These are phyloP conservation scores for Magnolia sinica DNA, from an alignment of 164 flowering plant genomes.

Conservation along the genomic window DNA sequence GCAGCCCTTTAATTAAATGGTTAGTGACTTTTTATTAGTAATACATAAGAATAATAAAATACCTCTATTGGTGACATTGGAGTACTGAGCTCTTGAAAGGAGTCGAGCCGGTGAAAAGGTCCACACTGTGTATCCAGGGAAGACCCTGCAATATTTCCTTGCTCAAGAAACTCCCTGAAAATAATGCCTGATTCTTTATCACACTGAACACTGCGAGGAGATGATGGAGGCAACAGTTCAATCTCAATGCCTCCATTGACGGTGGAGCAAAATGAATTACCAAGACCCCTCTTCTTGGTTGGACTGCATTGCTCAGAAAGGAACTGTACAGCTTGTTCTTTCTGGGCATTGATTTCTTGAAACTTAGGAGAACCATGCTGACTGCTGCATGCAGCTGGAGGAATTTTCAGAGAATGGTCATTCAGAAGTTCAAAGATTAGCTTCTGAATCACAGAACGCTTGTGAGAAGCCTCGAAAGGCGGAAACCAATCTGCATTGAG, in stretches of 20 bases:
- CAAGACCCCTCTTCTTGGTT: conserved; percentile 4
- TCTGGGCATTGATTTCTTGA: conserved; percentile 20
- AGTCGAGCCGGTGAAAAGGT: conserved; percentile 29
- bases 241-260: conserved; percentile 37
- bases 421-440: conserved; percentile 55
- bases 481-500: conserved; percentile 76
- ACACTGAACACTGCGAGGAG: conserved; percentile 33
- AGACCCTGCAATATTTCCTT: conserved; percentile 36
- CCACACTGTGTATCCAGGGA: conserved; percentile 30
- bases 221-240: conserved; percentile 32
- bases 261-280: conserved; percentile 14
- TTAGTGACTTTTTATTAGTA: neutral
- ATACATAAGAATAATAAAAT: conserved; percentile 2
- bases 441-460: conserved; percentile 62
- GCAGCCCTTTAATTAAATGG: neutral
- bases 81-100: conserved; percentile 30
- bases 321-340: conserved; percentile 35
- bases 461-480: conserved; percentile 78
- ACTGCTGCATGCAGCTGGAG: conserved; percentile 21
- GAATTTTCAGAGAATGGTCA: conserved; percentile 25
- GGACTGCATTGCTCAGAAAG: conserved; percentile 26
- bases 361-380: conserved; percentile 23
- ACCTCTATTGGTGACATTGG: conserved; percentile 44
- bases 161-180: conserved; percentile 45
- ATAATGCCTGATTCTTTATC: conserved; percentile 40